Conservation (phyloP, 495 filamentous ascomycete species). For the Aspergillus diversus region DNA sequence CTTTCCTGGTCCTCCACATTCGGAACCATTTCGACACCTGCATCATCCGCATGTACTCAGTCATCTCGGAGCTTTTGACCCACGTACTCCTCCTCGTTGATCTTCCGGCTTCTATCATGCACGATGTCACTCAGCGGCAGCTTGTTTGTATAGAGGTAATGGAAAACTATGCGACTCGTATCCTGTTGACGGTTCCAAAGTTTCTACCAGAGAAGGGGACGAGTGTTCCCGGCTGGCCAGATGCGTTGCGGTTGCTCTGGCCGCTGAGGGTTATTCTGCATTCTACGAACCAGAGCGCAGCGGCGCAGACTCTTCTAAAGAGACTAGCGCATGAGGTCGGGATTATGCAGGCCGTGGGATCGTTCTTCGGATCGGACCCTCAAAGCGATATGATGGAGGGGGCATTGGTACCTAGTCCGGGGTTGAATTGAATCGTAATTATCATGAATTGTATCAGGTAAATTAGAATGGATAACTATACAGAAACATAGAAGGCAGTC, state of each 20-base stretch:
- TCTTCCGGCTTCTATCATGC: neutral
- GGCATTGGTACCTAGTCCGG: neutral
- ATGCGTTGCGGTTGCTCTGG: neutral
- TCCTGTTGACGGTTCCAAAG: neutral
- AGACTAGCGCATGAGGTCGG: neutral
- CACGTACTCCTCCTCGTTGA: neutral
- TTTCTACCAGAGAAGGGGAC: neutral
- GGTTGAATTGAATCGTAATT: too few species aligned
- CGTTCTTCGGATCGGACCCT: neutral
- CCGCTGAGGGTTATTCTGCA: neutral
- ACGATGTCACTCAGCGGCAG: neutral
- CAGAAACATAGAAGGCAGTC: too few species aligned
- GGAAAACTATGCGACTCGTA: neutral
- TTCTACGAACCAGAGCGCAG: neutral
- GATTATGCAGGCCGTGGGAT: conserved; percentile 1
- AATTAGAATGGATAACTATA: too few species aligned
- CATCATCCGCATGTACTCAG: neutral
- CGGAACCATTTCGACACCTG: conserved; percentile 1
- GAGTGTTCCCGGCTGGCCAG: neutral
- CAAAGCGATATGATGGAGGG: neutral
- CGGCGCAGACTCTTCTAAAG: neutral
- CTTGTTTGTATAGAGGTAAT: neutral
- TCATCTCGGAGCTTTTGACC: neutral
- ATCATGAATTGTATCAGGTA: too few species aligned
- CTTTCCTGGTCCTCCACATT: neutral